Evolutionary conservation across 2,329 filamentous ascomycete species (phyloP), one percentile per base, ranked within the genome.

Genomic region (Trichophaea hybrida): DNA sequence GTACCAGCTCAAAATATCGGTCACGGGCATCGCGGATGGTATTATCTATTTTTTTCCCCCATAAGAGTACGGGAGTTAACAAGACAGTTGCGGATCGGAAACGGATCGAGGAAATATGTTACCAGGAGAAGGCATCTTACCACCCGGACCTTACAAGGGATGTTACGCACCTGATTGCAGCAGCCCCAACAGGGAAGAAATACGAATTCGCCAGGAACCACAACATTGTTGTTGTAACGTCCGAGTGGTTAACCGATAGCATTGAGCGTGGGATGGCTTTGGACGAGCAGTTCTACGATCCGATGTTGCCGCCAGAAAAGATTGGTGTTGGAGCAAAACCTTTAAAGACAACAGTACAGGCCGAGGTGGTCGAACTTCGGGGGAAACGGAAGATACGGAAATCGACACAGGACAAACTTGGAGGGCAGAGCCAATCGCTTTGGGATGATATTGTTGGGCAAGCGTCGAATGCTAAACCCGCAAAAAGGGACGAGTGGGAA

Each of bases 101-200:
- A 56, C 75, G 78, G 48, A 84, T 97, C 63, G 81, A 88, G 61
- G 76, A 83, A 17, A 79, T 78, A 24, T 81, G 90, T 64, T 74
- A 75, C 46, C 72, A 76, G 13, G 82, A 94, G 69, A 91, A 91
- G 35, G 93, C 84, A n/a, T 75, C 80, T 57, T 96, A 96, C 71
- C 84, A 86, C 33, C 88, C 86, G 58, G 91, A 98, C 70, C 77
- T 98, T 57, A 94, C 89, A 7, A 88, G 84, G 69, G 78, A 77
- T 57, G 87, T 94, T 65, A 94, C 89, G 1, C 93, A 98, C 72
- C 78, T 98, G 13, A 85, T 98, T 64, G 88, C 88, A 35, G 80
- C 80, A 63, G 80, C 79, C 55, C 83, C 91, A 6, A 80, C 86
- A 64, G 91, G 93, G 24, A 86, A 88, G 62, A 98, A 98, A 72